Evolutionary conservation across 2,329 filamentous ascomycete genomes (phyloP).

Genomic region (Rhynchosporium graminicola): DNA sequence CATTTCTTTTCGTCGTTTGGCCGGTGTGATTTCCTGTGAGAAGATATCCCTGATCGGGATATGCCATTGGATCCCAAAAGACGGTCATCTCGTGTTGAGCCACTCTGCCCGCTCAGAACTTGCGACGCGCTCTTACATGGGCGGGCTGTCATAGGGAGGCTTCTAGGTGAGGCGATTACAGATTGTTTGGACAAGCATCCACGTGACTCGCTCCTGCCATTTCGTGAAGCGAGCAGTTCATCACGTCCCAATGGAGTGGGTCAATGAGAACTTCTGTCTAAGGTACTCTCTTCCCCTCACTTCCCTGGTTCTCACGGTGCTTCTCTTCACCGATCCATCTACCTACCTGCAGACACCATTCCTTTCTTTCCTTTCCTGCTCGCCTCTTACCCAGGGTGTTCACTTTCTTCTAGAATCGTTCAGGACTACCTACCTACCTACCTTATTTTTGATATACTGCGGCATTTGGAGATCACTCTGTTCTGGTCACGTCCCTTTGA

Average conservation of each 20-base stretch:
- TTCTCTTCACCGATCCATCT: too few species aligned
- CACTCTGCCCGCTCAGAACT: too few species aligned
- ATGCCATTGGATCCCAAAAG: too few species aligned
- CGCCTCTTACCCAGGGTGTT: neutral
- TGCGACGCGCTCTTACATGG: too few species aligned
- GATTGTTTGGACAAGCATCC: neutral
- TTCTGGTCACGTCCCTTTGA: too few species aligned
- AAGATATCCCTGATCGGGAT: neutral
- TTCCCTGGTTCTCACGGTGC: too few species aligned
- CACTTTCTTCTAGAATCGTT: too few species aligned
- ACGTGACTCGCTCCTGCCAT: conserved; percentile 2
- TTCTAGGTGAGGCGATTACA: neutral
- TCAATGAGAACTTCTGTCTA: neutral
- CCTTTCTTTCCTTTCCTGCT: neutral
- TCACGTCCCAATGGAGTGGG: neutral
- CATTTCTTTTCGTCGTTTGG: neutral
- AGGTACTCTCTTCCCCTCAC: too few species aligned
- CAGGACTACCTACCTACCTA: too few species aligned
- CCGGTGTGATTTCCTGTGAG: neutral
- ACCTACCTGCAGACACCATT: neutral
- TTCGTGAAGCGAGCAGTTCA: neutral
- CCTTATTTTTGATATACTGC: too few species aligned
- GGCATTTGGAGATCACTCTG: neutral
- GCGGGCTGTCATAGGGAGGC: too few species aligned
- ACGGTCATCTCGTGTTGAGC: too few species aligned